Evolutionary conservation across 352 stramenopile species (phyloP), one percentile per base, ranked within the genome.

Genomic region (Globisporangium cystogenes): DNA sequence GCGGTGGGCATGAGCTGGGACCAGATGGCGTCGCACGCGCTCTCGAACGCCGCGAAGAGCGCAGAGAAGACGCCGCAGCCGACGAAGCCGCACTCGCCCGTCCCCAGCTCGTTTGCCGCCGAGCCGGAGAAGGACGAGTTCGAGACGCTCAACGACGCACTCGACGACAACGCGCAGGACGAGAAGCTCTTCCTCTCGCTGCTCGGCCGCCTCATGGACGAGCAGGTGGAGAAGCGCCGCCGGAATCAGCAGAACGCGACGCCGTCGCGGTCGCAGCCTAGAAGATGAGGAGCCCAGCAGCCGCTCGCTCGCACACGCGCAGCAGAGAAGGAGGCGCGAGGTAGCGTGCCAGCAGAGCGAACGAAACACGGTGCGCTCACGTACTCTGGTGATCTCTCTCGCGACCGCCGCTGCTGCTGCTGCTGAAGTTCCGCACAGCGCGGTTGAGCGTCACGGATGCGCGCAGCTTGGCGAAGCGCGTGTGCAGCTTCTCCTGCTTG

Each of bases 91-190:
- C 16, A 39, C 14, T 63, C 53, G 20, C 47, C 58, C 11, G 31
- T 53, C 4, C 57, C 42, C 16, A 63, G 54, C 29, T 52, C 33
- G 45, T 61, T 87, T 44, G 66, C 60, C 15, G 46, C 47, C 20
- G 75, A 86, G 41, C 59, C 67, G 7, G 77, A 87, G 27, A 86
- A 81, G 50, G 76, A 92, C 55, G 81, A 92, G 51, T 90, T 92
- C 63, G 81, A 90, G 45, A 40, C 76, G 27, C 57, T 91, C 35
- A 87, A 89, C 44, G 69, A 85, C 20, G 62, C 60, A 8, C 52
- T 90, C 15, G 80, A 91, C 50, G 70, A 70, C 47, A 73, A 78
- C 43, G 33, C 72, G 27, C 66, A 82, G 48, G 76, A 87, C 55
- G 82, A 93, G 58, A 86, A 87, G 52, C 67, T 88, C 21, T 93